Evolutionary conservation across 768 basidiomycete genomes (phyloP), one percentile per base, ranked within the genome.

Genomic region (Mycena capillaripes): DNA sequence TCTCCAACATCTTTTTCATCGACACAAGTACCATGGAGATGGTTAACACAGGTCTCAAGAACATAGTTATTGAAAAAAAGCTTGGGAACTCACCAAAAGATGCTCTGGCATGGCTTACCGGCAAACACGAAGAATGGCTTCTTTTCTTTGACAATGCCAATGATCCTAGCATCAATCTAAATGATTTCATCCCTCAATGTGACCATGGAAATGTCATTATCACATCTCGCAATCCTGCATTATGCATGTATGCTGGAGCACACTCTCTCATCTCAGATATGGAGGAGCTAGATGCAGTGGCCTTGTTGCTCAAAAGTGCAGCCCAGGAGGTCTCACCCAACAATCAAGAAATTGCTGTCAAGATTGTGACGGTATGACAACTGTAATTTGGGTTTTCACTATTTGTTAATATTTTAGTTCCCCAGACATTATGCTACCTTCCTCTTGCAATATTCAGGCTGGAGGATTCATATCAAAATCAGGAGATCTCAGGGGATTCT

Each of bases 201-300:
- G 11, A 36, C 2, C 72, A 73, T 59, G 72, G 72, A 2, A 69
- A 67, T n/a, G 36, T 73, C 30, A 2, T 73, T 6, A 73, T 73
- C 5, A 69, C 72, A 25, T 67, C 66, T 27, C 8, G 71, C 4
- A 66, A 67, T 27, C 48, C 36, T 9, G 71, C 53, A 14, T 29
- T 67, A 27, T 23, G n/a, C 7, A 36, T 58, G 2, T 42, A 68
- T 19, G 57, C 62, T 52, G 56, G 57, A 34, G 36, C 56, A 32
- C 23, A 57, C 11, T n/a, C 6, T n/a, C 40, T 17, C 4, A 48
- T 68, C 4, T 61, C 52, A 23, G 40, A 38, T 27, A 60, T 66
- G 36, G 46, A 52, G 4, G 36, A 40, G 19, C 21, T n/a, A 19
- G 59, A 69, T 64, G 66, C 72, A 52, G 30, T n/a, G n/a, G n/a